Percentiles rank a stretch among this genome's conserved stretches.
Conservation (phyloP, 1,284 basidiomycete species). For the Trichosporon sp. region DNA sequence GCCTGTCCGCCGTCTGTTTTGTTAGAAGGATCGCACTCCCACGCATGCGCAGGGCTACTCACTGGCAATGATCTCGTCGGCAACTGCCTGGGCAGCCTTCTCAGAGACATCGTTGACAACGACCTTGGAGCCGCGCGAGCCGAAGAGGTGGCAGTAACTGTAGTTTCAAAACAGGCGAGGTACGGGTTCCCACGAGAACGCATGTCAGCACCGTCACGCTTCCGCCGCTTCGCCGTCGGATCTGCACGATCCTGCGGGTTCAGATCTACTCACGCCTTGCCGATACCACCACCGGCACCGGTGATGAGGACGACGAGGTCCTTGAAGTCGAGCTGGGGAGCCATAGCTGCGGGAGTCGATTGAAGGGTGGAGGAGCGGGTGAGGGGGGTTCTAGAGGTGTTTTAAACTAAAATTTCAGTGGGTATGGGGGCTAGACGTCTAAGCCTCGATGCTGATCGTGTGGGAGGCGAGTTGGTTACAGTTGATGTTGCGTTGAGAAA, state of each 20-base stretch:
- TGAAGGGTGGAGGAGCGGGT: background rate
- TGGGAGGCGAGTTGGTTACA: constrained; percentile 14
- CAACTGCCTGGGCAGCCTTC: constrained; percentile 87
- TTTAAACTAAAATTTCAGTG: background rate
- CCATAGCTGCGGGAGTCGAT: background rate
- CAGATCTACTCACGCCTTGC: constrained; percentile 66
- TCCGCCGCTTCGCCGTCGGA: background rate
- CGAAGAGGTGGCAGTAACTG: constrained; percentile 89
- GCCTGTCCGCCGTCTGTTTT: constrained; percentile 79
- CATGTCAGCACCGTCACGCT: constrained; percentile 12
- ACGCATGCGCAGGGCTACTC: constrained; percentile 37
- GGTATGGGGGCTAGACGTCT: background rate
- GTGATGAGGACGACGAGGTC: constrained; percentile 92
- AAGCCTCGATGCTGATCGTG: constrained; percentile 6
- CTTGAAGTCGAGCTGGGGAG: constrained; percentile 65
- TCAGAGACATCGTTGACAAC: constrained; percentile 94
- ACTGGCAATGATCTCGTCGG: constrained; percentile 85
- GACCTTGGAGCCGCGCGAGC: constrained; percentile 86
- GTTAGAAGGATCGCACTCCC: background rate
- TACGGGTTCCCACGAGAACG: constrained; percentile 3
- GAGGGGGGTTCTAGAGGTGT: background rate
- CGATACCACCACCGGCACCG: constrained; percentile 93
- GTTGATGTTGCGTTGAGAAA: background rate
- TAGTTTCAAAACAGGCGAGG: background rate
- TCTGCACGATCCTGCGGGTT: background rate